These are phyloP conservation scores for Chernovozyma aurita DNA, from an alignment of 1,139 yeast species.

Conservation along the genomic window DNA sequence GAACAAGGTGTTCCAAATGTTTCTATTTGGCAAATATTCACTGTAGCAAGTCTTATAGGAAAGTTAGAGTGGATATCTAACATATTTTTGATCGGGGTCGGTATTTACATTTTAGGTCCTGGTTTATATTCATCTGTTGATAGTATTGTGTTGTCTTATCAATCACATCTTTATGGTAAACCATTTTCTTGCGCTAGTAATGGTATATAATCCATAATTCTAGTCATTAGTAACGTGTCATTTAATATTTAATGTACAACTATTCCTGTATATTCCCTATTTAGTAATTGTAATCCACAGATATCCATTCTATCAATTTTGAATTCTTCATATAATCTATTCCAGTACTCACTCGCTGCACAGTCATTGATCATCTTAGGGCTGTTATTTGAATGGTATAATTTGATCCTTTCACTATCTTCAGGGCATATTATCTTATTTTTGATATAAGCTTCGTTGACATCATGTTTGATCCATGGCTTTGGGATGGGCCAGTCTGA, in stretches of 20 bases:
- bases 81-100: slow-evolving; percentile 36
- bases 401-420: background rate
- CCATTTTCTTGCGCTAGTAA: slow-evolving; percentile 50
- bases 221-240: background rate
- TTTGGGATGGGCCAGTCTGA: slow-evolving; percentile 7
- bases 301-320: background rate
- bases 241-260: background rate
- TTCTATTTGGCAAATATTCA: slow-evolving; percentile 15
- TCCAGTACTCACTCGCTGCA: slow-evolving; percentile 4
- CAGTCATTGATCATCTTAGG: slow-evolving; percentile 4
- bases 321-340: slow-evolving; percentile 1
- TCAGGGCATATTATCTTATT: background rate
- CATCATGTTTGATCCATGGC: slow-evolving; percentile 2
- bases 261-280: background rate
- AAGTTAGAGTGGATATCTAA: slow-evolving; percentile 34
- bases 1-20: slow-evolving; percentile 7
- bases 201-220: slow-evolving; percentile 18
- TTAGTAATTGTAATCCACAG: slow-evolving; percentile 1
- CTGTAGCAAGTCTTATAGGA: slow-evolving; percentile 14
- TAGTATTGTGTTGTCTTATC: slow-evolving; percentile 47
- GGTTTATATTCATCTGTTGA: slow-evolving; percentile 54
- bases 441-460: background rate
- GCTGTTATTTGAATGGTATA: background rate
- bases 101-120: slow-evolving; percentile 54
- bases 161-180: slow-evolving; percentile 43